Conservation (phyloP, 2,329 filamentous ascomycete species). For the Graphilbum fragrans region DNA sequence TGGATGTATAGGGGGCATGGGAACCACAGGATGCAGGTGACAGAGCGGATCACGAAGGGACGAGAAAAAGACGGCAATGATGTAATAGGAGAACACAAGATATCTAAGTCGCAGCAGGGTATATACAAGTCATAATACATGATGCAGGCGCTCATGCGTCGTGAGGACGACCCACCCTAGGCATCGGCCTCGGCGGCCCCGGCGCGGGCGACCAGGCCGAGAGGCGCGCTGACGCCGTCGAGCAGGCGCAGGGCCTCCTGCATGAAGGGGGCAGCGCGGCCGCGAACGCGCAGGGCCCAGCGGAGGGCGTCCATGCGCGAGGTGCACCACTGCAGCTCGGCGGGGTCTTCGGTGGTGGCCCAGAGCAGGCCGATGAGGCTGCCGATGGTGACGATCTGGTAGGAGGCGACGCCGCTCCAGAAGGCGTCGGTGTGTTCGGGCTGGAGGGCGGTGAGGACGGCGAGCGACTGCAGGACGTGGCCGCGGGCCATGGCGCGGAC, state of each 20-base stretch:
- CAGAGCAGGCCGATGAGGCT: not conserved
- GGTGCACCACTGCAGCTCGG: not conserved
- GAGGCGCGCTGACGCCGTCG: not conserved
- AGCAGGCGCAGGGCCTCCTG: not conserved
- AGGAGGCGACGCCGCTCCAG: not conserved
- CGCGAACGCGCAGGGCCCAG: not conserved
- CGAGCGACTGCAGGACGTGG: not conserved
- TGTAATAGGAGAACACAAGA: too few relatives aligned
- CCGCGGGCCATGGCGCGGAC: not conserved
- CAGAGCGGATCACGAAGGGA: too few relatives aligned
- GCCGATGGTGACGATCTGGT: not conserved
- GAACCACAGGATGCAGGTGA: too few relatives aligned
- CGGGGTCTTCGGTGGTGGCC: not conserved
- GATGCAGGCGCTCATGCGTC: too few relatives aligned
- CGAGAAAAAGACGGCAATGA: too few relatives aligned
- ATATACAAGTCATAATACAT: too few relatives aligned
- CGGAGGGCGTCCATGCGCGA: not conserved
- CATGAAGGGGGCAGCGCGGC: not conserved
- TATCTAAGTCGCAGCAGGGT: too few relatives aligned
- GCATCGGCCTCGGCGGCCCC: too few relatives aligned
- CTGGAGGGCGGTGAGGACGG: not conserved
- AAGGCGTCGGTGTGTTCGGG: not conserved
- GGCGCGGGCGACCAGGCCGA: not conserved
- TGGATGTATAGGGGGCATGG: too few relatives aligned
- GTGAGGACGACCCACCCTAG: too few relatives aligned